Percentiles rank a stretch among this genome's conserved stretches.
Evolutionary conservation across 768 basidiomycete genomes (phyloP).

Genomic region (Trametes coccinea): DNA sequence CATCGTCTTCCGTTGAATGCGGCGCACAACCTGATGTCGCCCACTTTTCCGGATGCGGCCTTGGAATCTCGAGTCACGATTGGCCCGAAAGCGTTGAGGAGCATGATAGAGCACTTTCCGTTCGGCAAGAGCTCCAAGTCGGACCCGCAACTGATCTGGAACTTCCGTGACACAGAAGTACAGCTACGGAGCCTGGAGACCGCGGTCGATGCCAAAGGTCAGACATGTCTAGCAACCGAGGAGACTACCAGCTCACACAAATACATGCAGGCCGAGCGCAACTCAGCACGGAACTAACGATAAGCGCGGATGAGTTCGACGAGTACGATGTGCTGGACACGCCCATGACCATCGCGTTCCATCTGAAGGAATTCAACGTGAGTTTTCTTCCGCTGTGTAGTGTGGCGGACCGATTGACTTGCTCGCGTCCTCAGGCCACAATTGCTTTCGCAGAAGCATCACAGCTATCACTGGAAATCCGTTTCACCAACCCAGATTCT

Average conservation of each 20-base stretch:
- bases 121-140: slow-evolving; percentile 58
- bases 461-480: slow-evolving; percentile 62
- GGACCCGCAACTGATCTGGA: slow-evolving; percentile 83
- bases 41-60: slow-evolving; percentile 57
- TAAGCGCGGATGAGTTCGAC: slow-evolving; percentile 82
- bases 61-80: slow-evolving; percentile 69
- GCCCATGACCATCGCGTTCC: slow-evolving; percentile 74
- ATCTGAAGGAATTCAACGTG: slow-evolving; percentile 84
- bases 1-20: slow-evolving; percentile 67
- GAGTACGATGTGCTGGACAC: slow-evolving; percentile 63
- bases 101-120: slow-evolving; percentile 83
- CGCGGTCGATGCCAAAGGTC: slow-evolving; percentile 66
- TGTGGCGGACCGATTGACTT: not conserved
- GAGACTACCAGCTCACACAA: not conserved
- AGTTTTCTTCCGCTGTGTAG: not conserved
- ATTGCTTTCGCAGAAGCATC: slow-evolving; percentile 77
- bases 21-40: slow-evolving; percentile 60
- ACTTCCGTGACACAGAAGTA: slow-evolving; percentile 69
- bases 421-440: slow-evolving; percentile 54
- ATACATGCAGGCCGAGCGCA: slow-evolving; percentile 53
- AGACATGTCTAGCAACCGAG: not conserved
- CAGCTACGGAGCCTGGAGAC: slow-evolving; percentile 68
- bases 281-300: slow-evolving; percentile 72
- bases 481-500: slow-evolving; percentile 71
- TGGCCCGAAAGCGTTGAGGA: slow-evolving; percentile 70